Conservation (phyloP, 2,329 filamentous ascomycete species). For the Cryphonectria radicalis region DNA sequence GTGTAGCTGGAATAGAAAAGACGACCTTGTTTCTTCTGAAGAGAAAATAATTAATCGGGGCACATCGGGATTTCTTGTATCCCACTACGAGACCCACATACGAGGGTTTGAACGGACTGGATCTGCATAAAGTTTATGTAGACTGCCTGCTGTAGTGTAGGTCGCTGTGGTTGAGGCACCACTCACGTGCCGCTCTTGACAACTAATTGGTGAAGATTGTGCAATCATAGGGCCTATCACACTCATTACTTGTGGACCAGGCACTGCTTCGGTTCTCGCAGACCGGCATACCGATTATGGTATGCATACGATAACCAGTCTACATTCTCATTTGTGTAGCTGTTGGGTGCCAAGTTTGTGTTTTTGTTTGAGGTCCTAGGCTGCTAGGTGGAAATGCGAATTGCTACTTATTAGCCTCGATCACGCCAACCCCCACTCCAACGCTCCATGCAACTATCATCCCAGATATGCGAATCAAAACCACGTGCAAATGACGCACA, state of each 20-base stretch:
- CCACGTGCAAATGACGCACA: not conserved
- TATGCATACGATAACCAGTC: not conserved
- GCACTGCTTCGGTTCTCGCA: not conserved
- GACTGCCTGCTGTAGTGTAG: too few relatives aligned
- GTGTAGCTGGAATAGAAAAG: not conserved
- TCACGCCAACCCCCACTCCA: conserved; percentile 12
- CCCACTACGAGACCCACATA: not conserved
- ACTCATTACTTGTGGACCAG: not conserved
- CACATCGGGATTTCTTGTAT: not conserved
- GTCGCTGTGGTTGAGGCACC: not conserved
- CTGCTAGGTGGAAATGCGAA: not conserved
- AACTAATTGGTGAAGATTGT: not conserved
- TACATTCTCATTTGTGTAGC: too few relatives aligned
- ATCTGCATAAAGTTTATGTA: not conserved
- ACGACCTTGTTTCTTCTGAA: not conserved
- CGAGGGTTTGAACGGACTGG: not conserved
- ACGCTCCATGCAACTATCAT: conserved; percentile 1
- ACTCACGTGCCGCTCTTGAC: not conserved
- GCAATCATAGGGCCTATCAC: conserved; percentile 10
- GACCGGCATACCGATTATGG: not conserved
- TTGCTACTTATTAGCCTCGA: conserved; percentile 27
- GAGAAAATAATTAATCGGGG: not conserved
- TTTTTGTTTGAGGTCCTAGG: not conserved
- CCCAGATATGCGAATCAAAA: not conserved
- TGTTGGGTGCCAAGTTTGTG: not conserved